Evolutionary conservation across 495 filamentous ascomycete species (phyloP).

Genomic region (Niebla homalea): DNA sequence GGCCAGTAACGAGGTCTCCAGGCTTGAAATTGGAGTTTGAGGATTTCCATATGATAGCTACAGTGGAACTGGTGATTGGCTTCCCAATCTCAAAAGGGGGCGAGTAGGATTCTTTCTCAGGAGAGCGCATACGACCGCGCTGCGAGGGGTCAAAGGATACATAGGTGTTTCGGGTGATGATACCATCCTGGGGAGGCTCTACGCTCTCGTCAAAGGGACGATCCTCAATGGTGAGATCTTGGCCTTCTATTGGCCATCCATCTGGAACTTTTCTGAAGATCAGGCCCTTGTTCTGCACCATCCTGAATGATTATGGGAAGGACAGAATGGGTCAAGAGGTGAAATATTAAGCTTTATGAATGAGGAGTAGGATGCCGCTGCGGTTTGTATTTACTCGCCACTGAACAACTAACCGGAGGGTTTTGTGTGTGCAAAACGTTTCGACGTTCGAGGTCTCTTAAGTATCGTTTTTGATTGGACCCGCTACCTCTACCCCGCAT

Average conservation of each 20-base stretch:
- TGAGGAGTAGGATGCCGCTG: too few relatives aligned
- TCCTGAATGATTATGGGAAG: neutral
- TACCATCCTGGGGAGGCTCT: conserved; percentile 50
- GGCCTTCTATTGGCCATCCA: conserved; percentile 54
- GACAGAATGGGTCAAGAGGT: neutral
- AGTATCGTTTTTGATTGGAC: too few relatives aligned
- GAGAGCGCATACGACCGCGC: conserved; percentile 49
- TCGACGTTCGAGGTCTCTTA: too few relatives aligned
- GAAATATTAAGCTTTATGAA: neutral
- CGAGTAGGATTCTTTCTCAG: conserved; percentile 47
- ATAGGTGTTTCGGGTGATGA: conserved; percentile 60
- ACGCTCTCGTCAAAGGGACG: conserved; percentile 52
- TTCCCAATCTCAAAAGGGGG: conserved; percentile 41
- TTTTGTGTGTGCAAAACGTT: too few relatives aligned
- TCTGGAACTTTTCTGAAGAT: conserved; percentile 62
- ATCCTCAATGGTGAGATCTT: conserved; percentile 58
- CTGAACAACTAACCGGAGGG: too few relatives aligned
- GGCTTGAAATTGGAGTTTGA: conserved; percentile 44
- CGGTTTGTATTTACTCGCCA: too few relatives aligned
- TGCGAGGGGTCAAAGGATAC: conserved; percentile 83
- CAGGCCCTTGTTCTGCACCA: conserved; percentile 58
- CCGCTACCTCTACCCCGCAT: too few relatives aligned
- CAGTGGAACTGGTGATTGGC: conserved; percentile 42
- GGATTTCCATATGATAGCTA: conserved; percentile 56
- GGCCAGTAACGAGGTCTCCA: conserved; percentile 53